Conservation (phyloP, 2,329 filamentous ascomycete genomes). For the Aureobasidium lini region DNA sequence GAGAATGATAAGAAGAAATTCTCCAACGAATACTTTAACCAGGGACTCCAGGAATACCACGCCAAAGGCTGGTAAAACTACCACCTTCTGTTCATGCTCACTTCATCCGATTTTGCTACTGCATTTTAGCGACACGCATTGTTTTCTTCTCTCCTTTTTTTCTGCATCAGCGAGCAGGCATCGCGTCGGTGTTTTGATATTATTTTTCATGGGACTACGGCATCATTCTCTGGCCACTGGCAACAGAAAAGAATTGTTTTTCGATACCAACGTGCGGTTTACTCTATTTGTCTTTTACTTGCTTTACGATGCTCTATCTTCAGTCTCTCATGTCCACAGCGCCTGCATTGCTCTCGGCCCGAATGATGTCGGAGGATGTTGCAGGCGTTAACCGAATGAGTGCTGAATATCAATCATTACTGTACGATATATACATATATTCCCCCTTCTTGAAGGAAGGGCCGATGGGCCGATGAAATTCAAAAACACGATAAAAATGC, state of each 20-base stretch:
- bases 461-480: conserved; percentile 4
- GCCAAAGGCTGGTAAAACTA: conserved; percentile 67
- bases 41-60: conserved; percentile 78
- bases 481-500: conserved; percentile 2
- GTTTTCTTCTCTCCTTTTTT: neutral
- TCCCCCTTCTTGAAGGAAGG: neutral
- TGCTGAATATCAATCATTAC: neutral
- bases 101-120: conserved; percentile 9
- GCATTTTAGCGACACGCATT: conserved; percentile 14
- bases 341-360: neutral
- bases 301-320: neutral
- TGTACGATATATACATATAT: conserved; percentile 11
- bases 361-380: neutral
- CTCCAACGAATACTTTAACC: conserved; percentile 80
- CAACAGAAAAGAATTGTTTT: conserved; percentile 11
- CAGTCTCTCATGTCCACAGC: neutral
- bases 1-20: conserved; percentile 44
- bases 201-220: neutral
- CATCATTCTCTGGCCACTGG: conserved; percentile 5
- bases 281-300: neutral
- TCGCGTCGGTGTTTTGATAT: conserved; percentile 1
- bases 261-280: conserved; percentile 10
- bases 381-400: neutral
- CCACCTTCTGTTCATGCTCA: neutral
- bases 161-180: conserved; percentile 13